Base-by-base conservation (phyloP, 805 yeast genomes). In the Starmera amethionina region DNA sequence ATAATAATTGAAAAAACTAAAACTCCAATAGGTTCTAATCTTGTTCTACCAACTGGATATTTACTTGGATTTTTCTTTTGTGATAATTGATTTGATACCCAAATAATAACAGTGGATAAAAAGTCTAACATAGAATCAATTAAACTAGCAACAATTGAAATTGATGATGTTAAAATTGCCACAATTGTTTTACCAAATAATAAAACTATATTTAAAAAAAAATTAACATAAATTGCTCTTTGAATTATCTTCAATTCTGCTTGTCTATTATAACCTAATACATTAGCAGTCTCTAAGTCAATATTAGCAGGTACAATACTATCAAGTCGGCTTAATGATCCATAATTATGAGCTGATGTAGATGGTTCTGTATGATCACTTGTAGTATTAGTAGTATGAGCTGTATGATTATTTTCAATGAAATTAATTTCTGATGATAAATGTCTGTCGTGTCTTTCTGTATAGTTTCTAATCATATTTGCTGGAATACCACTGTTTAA, bases 21-120 rank as follows among this genome's bases (percentile, higher is more conserved):
- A 14, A 83, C 82, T 0, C 94, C 93, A 41, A 83, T 67, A 1
- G 94, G 94, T 53, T 83, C 93, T 32, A 83, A 62, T 45, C 88
- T 70, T 32, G 77, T 68, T 36, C 84, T 65, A 3, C 94, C 94
- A 19, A 84, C 75, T 0, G 94, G 94, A 49, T 73, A 77, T 27
- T 61, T 60, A 39, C 65, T 62, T 68, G 78, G 70, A 50, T 72
- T 70, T 10, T 65, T 58, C 5, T 52, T 58, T 12, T 63, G 61
- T 4, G 80, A 70, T 40, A 71, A 60, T 44, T 62, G 63, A 47
- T 82, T 78, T 39, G 83, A 74, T 36, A 72, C 55, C 60, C 67
- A 82, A 38, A 84, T 84, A 47, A 84, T 83, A 42, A 80, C 63
- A 0, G 93, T 83, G 14, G 89, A 82, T 41, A 83, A 58, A 40